Evolutionary conservation across 345 rosid genomes (phyloP), one percentile per base, ranked within the genome.

Genomic region (Garcia nutans): DNA sequence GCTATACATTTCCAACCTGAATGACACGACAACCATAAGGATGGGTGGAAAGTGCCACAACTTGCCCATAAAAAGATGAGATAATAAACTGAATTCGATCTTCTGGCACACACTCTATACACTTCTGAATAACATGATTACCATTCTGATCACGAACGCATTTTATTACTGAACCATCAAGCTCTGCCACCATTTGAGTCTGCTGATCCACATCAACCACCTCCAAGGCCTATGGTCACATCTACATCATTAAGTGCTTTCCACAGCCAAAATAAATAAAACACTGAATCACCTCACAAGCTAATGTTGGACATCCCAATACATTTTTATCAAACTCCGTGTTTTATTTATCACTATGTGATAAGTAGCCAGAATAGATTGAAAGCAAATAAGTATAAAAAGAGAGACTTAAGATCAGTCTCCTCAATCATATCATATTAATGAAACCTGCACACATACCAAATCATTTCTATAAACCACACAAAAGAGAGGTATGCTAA

Each of bases 1-100:
- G 56, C 72, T 37, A 26, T 56, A 73, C 37, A 52, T 60, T 44
- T 61, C 76, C 54, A 59, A 92, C 99, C 97, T 96, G 98, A 75
- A 96, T 93, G 50, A 96, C 97, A 59, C 97, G 97, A 82, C 99
- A 93, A n/a, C 99, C 99, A 68, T 96, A 96, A 73, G 99, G 98
- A 77, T 96, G 99, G 67, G 89, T 85, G 59, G 99, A 96, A 85
- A 96, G 98, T 50, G 86, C 76, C 76, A 89, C 85, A 70, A 92
- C 97, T 88, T 93, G 93, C 80, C 92, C 98, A 28, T 86, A 88
- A 71, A 96, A 96, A n/a, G 96, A 80, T 7, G 99, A 89, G 70
- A 92, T 87, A 44, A 96, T 90, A 84, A 93, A 96, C 54, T 90
- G 89, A 80, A 92, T 92, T 76, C 68, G 87, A 59, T 89, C 88